Conservation (phyloP, 164 flowering plant genomes). For the Piper longum region DNA sequence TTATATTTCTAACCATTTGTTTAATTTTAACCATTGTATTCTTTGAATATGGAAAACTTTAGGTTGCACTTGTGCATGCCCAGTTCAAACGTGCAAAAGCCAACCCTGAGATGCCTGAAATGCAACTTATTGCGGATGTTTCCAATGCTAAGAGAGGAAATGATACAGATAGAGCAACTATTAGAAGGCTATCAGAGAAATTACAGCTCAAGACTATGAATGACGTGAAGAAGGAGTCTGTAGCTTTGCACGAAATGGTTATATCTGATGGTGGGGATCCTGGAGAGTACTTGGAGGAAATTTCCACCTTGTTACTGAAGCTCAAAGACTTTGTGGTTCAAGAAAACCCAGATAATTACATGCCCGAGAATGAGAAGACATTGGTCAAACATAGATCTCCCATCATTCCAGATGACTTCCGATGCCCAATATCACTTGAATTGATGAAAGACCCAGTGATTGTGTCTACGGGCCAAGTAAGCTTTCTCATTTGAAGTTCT, state of each 20-base stretch:
- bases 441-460: conserved; percentile 93
- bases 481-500: neutral
- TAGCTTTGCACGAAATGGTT: conserved; percentile 58
- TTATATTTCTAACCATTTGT: neutral
- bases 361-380: conserved; percentile 31
- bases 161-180: conserved; percentile 35
- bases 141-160: conserved; percentile 32
- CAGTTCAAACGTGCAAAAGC: conserved; percentile 74
- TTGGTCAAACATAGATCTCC: conserved; percentile 63
- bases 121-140: conserved; percentile 46
- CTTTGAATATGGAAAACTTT: too few species aligned
- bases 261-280: conserved; percentile 37
- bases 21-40: neutral
- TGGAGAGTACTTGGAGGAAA: conserved; percentile 39
- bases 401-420: conserved; percentile 76
- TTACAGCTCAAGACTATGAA: conserved; percentile 48
- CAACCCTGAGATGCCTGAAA: conserved; percentile 40
- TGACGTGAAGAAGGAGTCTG: conserved; percentile 69
- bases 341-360: conserved; percentile 35
- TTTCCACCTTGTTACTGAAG: conserved; percentile 54
- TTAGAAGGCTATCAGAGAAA: conserved; percentile 66
- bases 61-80: conserved; percentile 75
- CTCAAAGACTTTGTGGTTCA: conserved; percentile 40
- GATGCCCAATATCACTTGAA: conserved; percentile 87
- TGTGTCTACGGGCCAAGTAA: conserved; percentile 92